Evolutionary conservation across 2,329 filamentous ascomycete genomes (phyloP), one percentile per base, ranked within the genome.

Genomic region (Botrytis hyacinthi): DNA sequence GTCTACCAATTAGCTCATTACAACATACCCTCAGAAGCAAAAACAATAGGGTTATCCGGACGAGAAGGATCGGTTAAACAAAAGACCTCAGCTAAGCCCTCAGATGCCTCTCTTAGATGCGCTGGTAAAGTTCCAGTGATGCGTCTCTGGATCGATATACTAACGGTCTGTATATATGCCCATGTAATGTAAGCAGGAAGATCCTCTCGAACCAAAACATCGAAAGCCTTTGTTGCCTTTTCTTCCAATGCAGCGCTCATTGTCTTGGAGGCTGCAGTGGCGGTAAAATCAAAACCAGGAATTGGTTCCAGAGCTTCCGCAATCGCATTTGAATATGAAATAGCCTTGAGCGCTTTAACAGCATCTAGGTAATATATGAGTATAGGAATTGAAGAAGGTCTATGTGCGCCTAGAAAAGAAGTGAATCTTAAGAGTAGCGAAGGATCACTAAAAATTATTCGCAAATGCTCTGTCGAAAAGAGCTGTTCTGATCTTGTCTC

Each of bases 31-130:
- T 93, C 90, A 5, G 91, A 93, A 10, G 91, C 91, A 81, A 94
- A 93, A 2, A 94, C 88, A 74, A 94, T 92, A 0, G 92, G 92
- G 79, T 94, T 93, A 75, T 93, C 92, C 2, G 87, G 84, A 73
- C 91, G 84, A 1, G 90, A 92, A 14, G 92, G 91, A 80, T 95
- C 92, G 0, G 91, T 92, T 72, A 94, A 81, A 79, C 92, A 94
- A 77, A 94, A 94, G 0, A 93, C 91, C 79, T 94, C 92, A 0
- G 91, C 92, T 74, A 94, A 81, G 0, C 91, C 92, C 80, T 94
- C 91, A 0, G 91, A 92, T n/a, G 91, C 87, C 62, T 92, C 89
- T 61, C 87, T 85, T 37, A 93, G 83, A 77, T 91, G 86, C 1
- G 87, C 83, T 2, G 91, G 88, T 37, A 93, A 81, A 1, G 88